Conservation (phyloP, 345 rosid genomes). For the Schrenkiella parvula region DNA sequence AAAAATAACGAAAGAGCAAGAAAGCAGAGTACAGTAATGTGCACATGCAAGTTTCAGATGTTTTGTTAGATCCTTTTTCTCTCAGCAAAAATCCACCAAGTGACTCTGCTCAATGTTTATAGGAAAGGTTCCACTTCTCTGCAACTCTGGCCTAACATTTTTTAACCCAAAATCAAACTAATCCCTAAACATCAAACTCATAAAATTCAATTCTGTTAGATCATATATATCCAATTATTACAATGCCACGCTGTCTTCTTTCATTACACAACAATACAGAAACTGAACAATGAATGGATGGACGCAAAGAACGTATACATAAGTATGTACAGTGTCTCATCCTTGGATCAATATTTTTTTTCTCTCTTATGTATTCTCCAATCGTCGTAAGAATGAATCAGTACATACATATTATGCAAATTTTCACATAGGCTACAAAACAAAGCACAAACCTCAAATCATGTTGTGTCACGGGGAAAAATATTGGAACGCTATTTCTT, state of each 20-base stretch:
- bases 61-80: conserved; percentile 15
- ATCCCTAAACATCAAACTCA: background rate
- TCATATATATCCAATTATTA: background rate
- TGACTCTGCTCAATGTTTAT: conserved; percentile 19
- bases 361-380: background rate
- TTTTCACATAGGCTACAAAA: background rate
- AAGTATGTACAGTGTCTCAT: background rate
- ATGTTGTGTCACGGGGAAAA: background rate
- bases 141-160: background rate
- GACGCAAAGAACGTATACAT: background rate
- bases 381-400: background rate
- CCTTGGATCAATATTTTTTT: background rate
- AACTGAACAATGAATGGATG: background rate
- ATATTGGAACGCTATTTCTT: background rate
- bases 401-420: background rate
- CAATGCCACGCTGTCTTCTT: background rate
- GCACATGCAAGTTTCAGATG: conserved; percentile 37
- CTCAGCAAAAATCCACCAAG: conserved; percentile 6
- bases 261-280: background rate
- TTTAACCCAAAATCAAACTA: conserved; percentile 4
- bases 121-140: conserved; percentile 22
- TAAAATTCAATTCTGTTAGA: background rate
- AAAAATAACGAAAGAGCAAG: conserved; percentile 8
- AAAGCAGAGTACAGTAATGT: conserved; percentile 12
- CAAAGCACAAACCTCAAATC: background rate